Base-by-base conservation (phyloP, 2,329 filamentous ascomycete genomes). In the Aspergillus sp. region DNA sequence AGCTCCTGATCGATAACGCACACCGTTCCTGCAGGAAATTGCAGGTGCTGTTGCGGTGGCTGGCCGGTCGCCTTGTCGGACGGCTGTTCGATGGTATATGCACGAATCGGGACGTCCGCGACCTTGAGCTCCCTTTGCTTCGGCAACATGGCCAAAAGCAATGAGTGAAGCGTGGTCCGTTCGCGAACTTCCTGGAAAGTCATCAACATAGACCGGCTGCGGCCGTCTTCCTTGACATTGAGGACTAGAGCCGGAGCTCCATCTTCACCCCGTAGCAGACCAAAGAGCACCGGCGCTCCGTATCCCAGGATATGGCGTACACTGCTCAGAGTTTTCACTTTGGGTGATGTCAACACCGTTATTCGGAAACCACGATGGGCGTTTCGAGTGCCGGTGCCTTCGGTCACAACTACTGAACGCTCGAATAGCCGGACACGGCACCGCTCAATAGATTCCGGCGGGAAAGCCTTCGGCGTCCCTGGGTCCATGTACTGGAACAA, bases 401-500 rank as follows among this genome's bases (percentile, higher is more conserved):
- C 89, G 42, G 82, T 86, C 64, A 91, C 84, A 53, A 86, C 86
- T 24, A 83, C 79, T 1, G 85, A 78, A 64, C 83, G 87, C 70
- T 96, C 90, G 67, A 93, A 96, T 3, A 96, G 71, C 7, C 86
- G 84, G 27, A 95, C 76, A 41, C 88, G 87, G 71, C 91, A 96
- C 42, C 85, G 82, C 39, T 84, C 80, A 5, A 92, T 82, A 5
- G 88, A 81, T 22, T 96, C 91, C 47, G 86, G 82, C 5, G 91
- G 90, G 70, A 96, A 96, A 1, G 84, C 81, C 57, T 86, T 83
- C 13, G 88, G 89, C 82, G n/a, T 86, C 79, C 64, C 86, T 1
- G 87, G 82, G 68, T 96, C 91, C 68, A 91, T 88, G 70, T 93
- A 95, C 67, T 93, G 90, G 63, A 96, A 91, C 24, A 87, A 84